These are phyloP conservation scores for Pleurotus giganteus DNA, from an alignment of 768 basidiomycete species.

Conservation along the genomic window DNA sequence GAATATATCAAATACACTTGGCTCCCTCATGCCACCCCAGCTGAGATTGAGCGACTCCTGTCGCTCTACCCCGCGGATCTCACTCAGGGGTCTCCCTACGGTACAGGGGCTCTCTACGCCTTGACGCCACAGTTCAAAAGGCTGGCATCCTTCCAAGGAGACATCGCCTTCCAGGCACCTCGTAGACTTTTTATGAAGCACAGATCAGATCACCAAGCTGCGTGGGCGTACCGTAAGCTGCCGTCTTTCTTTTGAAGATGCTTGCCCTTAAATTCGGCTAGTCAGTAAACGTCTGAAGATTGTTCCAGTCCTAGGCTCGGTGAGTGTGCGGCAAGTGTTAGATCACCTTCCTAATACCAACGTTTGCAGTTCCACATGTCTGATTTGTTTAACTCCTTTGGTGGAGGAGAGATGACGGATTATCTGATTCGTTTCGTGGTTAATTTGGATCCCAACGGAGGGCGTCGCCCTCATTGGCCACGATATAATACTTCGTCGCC, in stretches of 20 bases:
- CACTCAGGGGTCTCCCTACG: conserved; percentile 35
- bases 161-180: conserved; percentile 49
- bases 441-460: conserved; percentile 33
- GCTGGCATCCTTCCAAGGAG: conserved; percentile 48
- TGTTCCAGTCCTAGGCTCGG: conserved; percentile 30
- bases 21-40: not conserved
- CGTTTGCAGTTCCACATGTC: conserved; percentile 28
- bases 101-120: conserved; percentile 38
- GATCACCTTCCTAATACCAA: not conserved
- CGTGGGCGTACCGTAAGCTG: conserved; percentile 31
- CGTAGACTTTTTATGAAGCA: conserved; percentile 46
- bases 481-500: conserved; percentile 19
- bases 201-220: conserved; percentile 35
- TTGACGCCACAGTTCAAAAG: conserved; percentile 50
- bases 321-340: conserved; percentile 14
- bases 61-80: conserved; percentile 19
- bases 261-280: conserved; percentile 10
- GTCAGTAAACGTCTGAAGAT: conserved; percentile 31
- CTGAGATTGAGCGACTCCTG: not conserved
- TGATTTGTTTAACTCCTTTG: conserved; percentile 29
- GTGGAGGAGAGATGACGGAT: conserved; percentile 27
- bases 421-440: conserved; percentile 33
- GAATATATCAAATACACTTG: conserved; percentile 19
- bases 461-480: conserved; percentile 26
- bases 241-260: not conserved